These are phyloP conservation scores for Zelonia costaricensis DNA, from an alignment of 208 protist genomes.

Conservation along the genomic window DNA sequence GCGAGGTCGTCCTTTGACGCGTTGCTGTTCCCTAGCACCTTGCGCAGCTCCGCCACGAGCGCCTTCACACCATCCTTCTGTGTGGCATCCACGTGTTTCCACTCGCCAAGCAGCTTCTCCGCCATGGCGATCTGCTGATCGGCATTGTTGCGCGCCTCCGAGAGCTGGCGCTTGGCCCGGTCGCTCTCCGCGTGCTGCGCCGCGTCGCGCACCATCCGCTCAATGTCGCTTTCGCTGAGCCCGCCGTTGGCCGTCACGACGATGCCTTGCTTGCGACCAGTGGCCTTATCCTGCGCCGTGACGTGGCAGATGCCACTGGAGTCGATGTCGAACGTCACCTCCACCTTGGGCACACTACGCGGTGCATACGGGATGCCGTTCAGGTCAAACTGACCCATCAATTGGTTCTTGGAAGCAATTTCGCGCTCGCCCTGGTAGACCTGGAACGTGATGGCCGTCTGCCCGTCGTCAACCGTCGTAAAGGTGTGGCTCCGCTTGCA, in stretches of 20 bases:
- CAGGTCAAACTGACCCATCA: conserved; percentile 96
- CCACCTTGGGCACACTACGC: conserved; percentile 92
- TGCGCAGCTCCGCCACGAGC: conserved; percentile 55
- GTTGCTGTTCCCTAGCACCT: conserved; percentile 74
- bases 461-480: conserved; percentile 85
- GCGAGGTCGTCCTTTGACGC: conserved; percentile 65
- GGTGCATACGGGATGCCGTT: conserved; percentile 92
- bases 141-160: conserved; percentile 87
- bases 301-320: conserved; percentile 99
- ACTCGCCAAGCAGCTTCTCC: conserved; percentile 80
- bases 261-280: conserved; percentile 95
- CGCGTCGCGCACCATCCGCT: conserved; percentile 88
- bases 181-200: conserved; percentile 82
- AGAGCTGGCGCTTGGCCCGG: conserved; percentile 66
- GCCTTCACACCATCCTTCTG: conserved; percentile 72
- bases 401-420: conserved; percentile 93
- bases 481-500: conserved; percentile 95
- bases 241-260: conserved; percentile 92
- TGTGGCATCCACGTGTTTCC: conserved; percentile 82
- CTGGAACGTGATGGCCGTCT: conserved; percentile 89
- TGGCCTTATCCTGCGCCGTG: conserved; percentile 97
- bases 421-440: conserved; percentile 96
- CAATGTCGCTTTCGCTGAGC: conserved; percentile 80
- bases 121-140: conserved; percentile 66
- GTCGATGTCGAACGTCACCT: conserved; percentile 99